Evolutionary conservation across 371 early-diverging fungal genomes (phyloP), one percentile per base, ranked within the genome.

Genomic region (Mucor racemosus): DNA sequence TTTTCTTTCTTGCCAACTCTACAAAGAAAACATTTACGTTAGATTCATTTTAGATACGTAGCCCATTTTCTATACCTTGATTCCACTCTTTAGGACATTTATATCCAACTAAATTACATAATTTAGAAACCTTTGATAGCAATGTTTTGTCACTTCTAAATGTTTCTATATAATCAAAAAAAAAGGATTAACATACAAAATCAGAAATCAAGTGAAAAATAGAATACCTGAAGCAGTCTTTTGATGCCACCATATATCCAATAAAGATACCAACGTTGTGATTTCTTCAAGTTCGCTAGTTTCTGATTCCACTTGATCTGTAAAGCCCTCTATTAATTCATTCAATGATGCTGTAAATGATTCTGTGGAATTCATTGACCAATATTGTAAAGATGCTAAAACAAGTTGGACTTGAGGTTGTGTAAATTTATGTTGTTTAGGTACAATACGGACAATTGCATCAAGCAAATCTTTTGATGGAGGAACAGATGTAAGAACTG

Each of bases 51-150:
- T 13, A 13, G 10, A 40, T 40, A 14, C 2, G 14, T 40, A 4
- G n/a, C 15, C 6, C 42, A 42, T 5, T 26, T 26, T 26, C 26
- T 26, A 15, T 69, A 73, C 73, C 69, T 69, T 58, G 69, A 34
- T 31, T 14, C 75, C 75, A 74, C 55, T 74, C 75, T 50, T 74
- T 74, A 6, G 75, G 75, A 50, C 66, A 74, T 6, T 56, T 0
- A 6, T 65, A 41, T 3, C 57, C 66, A 7, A 64, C 31, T 15
- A 36, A 33, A 7, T 17, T 44, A 4, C 66, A 58, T 4, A 74
- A 50, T 56, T 63, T 65, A 6, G 48, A 44, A 1, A 68, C 9
- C 17, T 53, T 42, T 38, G 59, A 4, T 15, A 71, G 15, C n/a
- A 71, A 17, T n/a, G 10, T 8, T 21, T 65, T 67, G 35, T 74